Base-by-base conservation (phyloP, 2,329 filamentous ascomycete species). In the Sphaerostilbella broomeana region DNA sequence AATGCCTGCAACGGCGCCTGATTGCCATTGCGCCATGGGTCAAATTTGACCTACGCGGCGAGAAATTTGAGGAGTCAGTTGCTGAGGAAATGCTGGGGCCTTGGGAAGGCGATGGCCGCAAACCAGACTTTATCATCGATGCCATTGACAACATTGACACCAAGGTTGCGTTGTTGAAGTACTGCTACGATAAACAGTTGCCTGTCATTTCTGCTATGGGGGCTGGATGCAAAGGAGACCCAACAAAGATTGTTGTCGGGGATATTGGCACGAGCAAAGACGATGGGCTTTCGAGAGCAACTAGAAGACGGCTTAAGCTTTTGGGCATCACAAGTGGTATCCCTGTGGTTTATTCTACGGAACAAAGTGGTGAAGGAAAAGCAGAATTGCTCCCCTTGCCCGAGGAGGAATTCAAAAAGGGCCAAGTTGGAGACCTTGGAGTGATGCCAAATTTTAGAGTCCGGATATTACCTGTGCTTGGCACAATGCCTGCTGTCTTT, bases 131-230 rank as follows among this genome's bases (percentile, higher is more conserved):
- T 55, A 79, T 98, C n/a, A 78, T 98, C 24, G 92, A 98, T 62
- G 94, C 90, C 16, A 98, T 98, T 50, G 92, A 98, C 62, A 97
- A 98, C 57, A 97, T 98, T 47, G 86, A 95, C 36, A 94, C 87
- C 38, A 98, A 98, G 66, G 90, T 98, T 3, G 84, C 82, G 13
- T 68, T 98, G 39, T 70, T 98, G 27, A 81, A 87, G 53, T 94
- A 94, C 64, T 98, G 92, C 64, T 73, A 89, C 57, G 75, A 80
- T 45, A 75, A 87, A 56, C 70, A 73, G 2, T 68, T 97, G 18
- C 82, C 79, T 1, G 87, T 98, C 19, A 89, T 98, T 46, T 92
- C 87, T 12, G 86, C 87, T 21, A 97, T 97, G 89, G 92, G 92
- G 1, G 92, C 92, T 1, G 92, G 88, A 0, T 95, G 87, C 64